Evolutionary conservation across 306 rosid genomes (phyloP), one percentile per base, ranked within the genome.

Genomic region (Potentilla sterilis): DNA sequence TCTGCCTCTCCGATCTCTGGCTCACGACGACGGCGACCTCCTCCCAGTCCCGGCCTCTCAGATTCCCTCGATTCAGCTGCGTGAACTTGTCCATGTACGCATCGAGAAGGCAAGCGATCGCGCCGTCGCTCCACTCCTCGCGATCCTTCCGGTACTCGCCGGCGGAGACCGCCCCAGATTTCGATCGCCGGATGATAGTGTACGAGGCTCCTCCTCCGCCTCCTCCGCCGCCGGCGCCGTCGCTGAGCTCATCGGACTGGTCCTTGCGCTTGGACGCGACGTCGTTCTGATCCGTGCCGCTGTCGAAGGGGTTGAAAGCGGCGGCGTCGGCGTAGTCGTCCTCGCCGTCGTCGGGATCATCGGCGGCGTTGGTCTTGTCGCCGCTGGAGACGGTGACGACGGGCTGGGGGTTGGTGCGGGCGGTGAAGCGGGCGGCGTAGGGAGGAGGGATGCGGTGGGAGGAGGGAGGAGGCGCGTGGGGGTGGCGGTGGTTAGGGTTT

Each of bases 101-200:
- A 18, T 90, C 97, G 2, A 95, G 88, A 9, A 92, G 90, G 67
- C 96, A 95, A 70, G 87, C 83, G 54, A 95, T 95, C 80, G 97
- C 97, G 48, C 91, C 83, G 73, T 92, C 99, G 77, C 99, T 95
- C 97, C 99, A 95, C 86, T 95, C 97, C 85, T 95, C 99, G 35
- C 97, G 85, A 83, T 95, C 99, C 86, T 89, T 95, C 81, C 97
- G 55, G 76, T 92, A 92, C 80, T 92, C 97, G 0, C 87, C 92
- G 47, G 84, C 77, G 5, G 87, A 47, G 19, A 40, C 59, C 21
- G 67, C n/a, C 10, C 83, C 54, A 2, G 85, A 32, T 72, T 87
- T 92, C 24, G 87, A 35, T 75, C 85, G 79, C 77, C 89, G 87
- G 62, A 55, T 55, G 32, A 55, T 77, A 81, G 6, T 83, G 85